Evolutionary conservation across 2,329 filamentous ascomycete species (phyloP).

Genomic region (Emydomyces testavorans): DNA sequence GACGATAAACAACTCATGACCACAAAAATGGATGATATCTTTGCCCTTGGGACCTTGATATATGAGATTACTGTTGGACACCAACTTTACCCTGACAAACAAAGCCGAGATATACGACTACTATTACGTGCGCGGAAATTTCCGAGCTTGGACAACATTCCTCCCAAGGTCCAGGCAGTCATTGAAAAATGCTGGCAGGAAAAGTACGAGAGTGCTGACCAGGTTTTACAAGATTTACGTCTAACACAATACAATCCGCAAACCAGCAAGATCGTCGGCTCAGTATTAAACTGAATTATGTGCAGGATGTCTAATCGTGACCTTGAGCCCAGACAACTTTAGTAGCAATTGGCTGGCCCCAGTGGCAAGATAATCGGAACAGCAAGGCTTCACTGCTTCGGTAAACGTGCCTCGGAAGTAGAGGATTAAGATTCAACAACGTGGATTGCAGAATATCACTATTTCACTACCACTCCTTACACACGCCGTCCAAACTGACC

Average conservation of each 20-base stretch:
- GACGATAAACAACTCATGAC: background rate
- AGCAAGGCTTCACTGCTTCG: too few relatives aligned
- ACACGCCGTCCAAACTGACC: background rate
- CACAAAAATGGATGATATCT: conserved; percentile 6
- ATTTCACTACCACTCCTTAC: conserved; percentile 2
- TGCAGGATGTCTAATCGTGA: too few relatives aligned
- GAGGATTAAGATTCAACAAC: background rate
- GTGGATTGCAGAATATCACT: too few relatives aligned
- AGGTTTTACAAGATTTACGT: conserved; percentile 3
- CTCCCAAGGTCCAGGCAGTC: background rate
- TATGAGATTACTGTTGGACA: conserved; percentile 9
- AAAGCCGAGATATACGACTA: background rate
- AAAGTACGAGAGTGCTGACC: conserved; percentile 1
- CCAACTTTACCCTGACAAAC: conserved; percentile 1
- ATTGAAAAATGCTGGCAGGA: conserved; percentile 7
- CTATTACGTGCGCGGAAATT: background rate
- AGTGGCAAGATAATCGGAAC: too few relatives aligned
- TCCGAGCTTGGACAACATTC: background rate
- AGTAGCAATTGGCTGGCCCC: too few relatives aligned
- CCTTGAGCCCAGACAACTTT: too few relatives aligned
- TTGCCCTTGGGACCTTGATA: conserved; percentile 7
- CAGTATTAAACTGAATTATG: too few relatives aligned
- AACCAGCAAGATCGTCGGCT: background rate
- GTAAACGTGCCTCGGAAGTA: too few relatives aligned
- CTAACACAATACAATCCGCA: background rate